Evolutionary conservation across 2,329 filamentous ascomycete genomes (phyloP), one percentile per base, ranked within the genome.

Genomic region (Aspergillus proliferans): DNA sequence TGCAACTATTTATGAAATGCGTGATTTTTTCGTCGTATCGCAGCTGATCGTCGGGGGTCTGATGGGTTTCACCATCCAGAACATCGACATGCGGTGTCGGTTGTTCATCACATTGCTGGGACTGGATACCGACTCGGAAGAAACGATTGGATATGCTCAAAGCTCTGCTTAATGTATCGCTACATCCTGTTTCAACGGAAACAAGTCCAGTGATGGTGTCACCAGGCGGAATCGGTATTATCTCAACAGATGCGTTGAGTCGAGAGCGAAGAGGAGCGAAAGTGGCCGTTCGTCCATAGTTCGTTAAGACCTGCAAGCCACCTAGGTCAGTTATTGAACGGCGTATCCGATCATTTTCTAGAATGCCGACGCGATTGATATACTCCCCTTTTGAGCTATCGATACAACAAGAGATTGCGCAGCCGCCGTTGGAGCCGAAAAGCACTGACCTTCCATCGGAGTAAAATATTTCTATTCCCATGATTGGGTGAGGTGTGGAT

Each of bases 251-350:
- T 38, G 14, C 34, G 28, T 36, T 38, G 19, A 48, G 33, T 36
- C n/a, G 39, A 44, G 12, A 41, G n/a, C 19, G 15, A 34, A 49
- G 44, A 40, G 47, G 50, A 30, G 47, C 47, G 10, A 52, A 46
- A 19, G 30, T 47, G 21, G 33, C 47, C 14, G 30, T 36, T 47
- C 50, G 33, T 44, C 47, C 39, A 41, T 48, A 47, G 44, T 49
- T 52, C 15, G 50, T 52, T 21, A 47, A 49, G 39, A 52, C 47
- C 44, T 49, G 19, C 39, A 49, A 44, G 19, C 47, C 39, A 44
- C n/a, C 46, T 21, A 52, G 33, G 6, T 30, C 21, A 14, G 19
- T 44, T 21, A 10, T 21, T 47, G 10, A 21, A 43, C 15, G 14
- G 43, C 34, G 22, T 18, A n/a, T 12, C 36, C 18, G n/a, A 45